Percentiles rank a stretch among this genome's conserved stretches.
phyloP scores from a whole-genome alignment of 2,329 filamentous ascomycete species.

The Colletotrichum salicis region DNA sequence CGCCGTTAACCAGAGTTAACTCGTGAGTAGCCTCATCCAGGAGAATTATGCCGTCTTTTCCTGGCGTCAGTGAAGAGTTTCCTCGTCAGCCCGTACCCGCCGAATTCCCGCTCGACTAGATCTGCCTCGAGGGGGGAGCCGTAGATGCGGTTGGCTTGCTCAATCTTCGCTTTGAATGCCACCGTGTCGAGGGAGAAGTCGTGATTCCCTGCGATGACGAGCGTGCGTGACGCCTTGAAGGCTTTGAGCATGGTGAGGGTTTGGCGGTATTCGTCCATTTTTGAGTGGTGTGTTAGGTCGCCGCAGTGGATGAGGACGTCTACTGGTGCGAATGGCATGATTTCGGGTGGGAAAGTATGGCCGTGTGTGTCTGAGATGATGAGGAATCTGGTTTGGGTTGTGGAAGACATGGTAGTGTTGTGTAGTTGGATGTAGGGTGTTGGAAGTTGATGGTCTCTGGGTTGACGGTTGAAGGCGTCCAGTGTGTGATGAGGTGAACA shows the following conservation, averaged over 20 bases:
- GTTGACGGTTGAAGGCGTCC: not conserved
- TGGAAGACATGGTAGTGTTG: not conserved
- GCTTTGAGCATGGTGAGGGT: slow-evolving; percentile 50
- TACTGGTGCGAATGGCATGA: slow-evolving; percentile 29
- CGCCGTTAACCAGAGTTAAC: slow-evolving; percentile 61
- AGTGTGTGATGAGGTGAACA: not conserved
- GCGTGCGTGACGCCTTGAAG: slow-evolving; percentile 56
- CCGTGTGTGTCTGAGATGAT: slow-evolving; percentile 16
- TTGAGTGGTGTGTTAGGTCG: slow-evolving; percentile 58
- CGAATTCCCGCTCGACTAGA: slow-evolving; percentile 51
- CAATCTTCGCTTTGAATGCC: not conserved
- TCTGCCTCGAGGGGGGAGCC: not conserved
- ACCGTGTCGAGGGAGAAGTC: slow-evolving; percentile 55
- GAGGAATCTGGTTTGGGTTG: not conserved
- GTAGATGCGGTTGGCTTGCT: not conserved
- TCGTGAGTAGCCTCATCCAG: slow-evolving; percentile 61
- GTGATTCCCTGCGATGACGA: slow-evolving; percentile 63
- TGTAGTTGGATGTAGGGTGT: not conserved
- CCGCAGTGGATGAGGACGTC: slow-evolving; percentile 64
- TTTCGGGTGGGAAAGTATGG: not conserved
- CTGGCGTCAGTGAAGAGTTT: slow-evolving; percentile 51
- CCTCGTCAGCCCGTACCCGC: slow-evolving; percentile 49
- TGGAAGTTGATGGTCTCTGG: not conserved
- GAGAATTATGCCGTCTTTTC: slow-evolving; percentile 54
- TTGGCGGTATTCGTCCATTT: slow-evolving; percentile 49